A percentile compares a stretch with the other conserved stretches of the same genome.
These are phyloP conservation scores for Caryocar brasiliense DNA, from an alignment of 441 rosid species.

Conservation along the genomic window DNA sequence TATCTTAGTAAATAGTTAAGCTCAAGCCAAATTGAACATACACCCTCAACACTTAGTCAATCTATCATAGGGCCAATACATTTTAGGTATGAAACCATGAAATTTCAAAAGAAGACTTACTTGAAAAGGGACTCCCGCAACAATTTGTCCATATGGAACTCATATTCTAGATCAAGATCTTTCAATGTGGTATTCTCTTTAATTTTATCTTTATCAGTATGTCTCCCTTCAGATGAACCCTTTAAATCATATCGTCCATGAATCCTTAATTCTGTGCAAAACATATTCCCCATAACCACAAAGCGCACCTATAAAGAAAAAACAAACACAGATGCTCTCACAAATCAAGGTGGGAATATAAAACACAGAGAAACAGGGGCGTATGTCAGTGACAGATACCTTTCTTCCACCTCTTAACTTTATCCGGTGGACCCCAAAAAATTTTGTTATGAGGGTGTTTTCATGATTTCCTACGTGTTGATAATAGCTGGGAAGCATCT, in stretches of 20 bases:
- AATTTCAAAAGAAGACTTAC: too few species aligned
- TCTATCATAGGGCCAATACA: too few species aligned
- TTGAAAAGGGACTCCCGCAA: conserved; percentile 65
- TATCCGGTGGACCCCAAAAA: conserved; percentile 83
- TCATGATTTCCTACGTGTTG: conserved; percentile 62
- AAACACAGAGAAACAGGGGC: conserved; percentile 1
- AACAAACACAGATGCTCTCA: conserved; percentile 5
- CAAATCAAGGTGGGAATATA: conserved; percentile 3
- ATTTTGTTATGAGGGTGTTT: conserved; percentile 89
- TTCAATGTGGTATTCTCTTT: conserved; percentile 67
- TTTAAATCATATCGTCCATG: conserved; percentile 87
- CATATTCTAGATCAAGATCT: conserved; percentile 77
- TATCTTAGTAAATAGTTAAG: too few species aligned
- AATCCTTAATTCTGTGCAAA: conserved; percentile 88
- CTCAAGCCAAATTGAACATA: too few species aligned
- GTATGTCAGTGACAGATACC: conserved; percentile 30
- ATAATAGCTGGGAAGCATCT: conserved; percentile 77
- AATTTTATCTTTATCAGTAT: conserved; percentile 55
- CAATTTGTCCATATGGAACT: conserved; percentile 81
- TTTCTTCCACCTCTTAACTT: conserved; percentile 65
- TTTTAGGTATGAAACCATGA: too few species aligned
- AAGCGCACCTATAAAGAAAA: conserved; percentile 59
- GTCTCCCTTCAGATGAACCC: conserved; percentile 85
- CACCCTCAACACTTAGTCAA: too few species aligned
- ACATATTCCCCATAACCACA: conserved; percentile 99